Evolutionary conservation across 2,329 filamentous ascomycete species (phyloP).

Genomic region (Fusarium sublunatum): DNA sequence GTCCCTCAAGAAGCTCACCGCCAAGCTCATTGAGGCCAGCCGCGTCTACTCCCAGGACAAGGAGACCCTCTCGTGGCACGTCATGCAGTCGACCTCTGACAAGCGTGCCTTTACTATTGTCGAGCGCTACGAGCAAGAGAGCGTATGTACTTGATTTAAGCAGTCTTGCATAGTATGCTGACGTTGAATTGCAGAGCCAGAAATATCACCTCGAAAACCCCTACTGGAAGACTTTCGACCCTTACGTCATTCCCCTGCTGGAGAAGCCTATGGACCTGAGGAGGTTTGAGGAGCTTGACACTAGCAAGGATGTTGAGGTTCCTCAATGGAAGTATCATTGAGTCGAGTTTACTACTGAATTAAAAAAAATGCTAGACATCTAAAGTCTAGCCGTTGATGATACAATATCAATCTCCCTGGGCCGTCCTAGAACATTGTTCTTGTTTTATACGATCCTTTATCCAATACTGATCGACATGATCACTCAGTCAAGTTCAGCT

Average conservation of each 20-base stretch:
- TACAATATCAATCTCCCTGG: too few relatives aligned
- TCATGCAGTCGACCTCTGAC: constrained; percentile 80
- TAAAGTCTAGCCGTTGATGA: neutral
- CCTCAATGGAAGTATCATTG: constrained; percentile 39
- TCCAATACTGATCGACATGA: fast-evolving
- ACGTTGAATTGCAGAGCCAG: constrained; percentile 57
- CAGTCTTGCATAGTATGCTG: neutral
- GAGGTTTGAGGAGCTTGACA: constrained; percentile 74
- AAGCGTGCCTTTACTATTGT: constrained; percentile 78
- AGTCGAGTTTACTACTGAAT: neutral
- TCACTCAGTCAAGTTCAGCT: neutral
- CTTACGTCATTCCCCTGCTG: constrained; percentile 76
- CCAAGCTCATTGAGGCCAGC: constrained; percentile 80
- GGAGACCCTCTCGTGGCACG: constrained; percentile 78
- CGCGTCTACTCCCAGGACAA: constrained; percentile 77
- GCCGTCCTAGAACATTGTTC: too few relatives aligned
- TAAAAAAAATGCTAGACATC: neutral
- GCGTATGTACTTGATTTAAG: constrained; percentile 55
- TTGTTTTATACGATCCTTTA: too few relatives aligned
- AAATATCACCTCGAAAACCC: constrained; percentile 75
- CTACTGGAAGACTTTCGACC: constrained; percentile 81
- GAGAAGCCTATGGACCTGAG: constrained; percentile 76
- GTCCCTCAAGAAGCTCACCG: constrained; percentile 73
- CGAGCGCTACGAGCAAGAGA: constrained; percentile 76
- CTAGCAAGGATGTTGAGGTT: constrained; percentile 60